Evolutionary conservation across 768 basidiomycete species (phyloP).

Genomic region (Phanerochaete carnosa): DNA sequence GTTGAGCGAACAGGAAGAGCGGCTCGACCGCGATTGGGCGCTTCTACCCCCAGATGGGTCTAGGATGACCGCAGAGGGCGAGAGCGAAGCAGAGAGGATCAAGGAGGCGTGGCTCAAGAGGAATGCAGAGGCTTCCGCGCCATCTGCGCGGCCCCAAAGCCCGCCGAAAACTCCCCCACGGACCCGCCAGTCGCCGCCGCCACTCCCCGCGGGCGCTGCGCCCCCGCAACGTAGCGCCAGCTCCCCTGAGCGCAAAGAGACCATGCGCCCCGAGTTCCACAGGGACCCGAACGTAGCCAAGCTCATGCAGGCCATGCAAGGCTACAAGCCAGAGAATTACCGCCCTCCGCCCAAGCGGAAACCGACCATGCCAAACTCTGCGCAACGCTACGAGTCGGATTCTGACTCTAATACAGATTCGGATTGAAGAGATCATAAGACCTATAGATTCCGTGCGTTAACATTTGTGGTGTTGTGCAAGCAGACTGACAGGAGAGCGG

Average conservation of each 20-base stretch:
- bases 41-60: background rate
- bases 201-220: background rate
- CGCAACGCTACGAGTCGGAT: background rate
- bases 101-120: conserved; percentile 15
- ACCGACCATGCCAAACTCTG: background rate
- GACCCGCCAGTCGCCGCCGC: background rate
- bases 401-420: background rate
- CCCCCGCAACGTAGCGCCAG: background rate
- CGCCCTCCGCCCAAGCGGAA: background rate
- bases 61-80: background rate
- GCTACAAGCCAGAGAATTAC: conserved; percentile 2
- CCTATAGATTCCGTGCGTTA: background rate
- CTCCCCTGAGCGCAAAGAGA: background rate
- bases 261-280: background rate
- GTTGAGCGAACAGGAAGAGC: conserved; percentile 15
- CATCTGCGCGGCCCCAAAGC: background rate
- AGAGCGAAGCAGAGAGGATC: conserved; percentile 16
- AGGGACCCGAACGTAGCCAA: conserved; percentile 1
- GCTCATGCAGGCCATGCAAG: conserved; percentile 9
- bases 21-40: conserved; percentile 9
- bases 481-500: background rate
- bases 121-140: conserved; percentile 1
- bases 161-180: background rate
- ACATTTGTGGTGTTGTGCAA: background rate
- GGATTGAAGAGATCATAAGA: background rate